Percentiles rank a stretch among this genome's conserved stretches.
Conservation (phyloP, 2,329 filamentous ascomycete genomes). For the Byssoonygena ceratinophila region DNA sequence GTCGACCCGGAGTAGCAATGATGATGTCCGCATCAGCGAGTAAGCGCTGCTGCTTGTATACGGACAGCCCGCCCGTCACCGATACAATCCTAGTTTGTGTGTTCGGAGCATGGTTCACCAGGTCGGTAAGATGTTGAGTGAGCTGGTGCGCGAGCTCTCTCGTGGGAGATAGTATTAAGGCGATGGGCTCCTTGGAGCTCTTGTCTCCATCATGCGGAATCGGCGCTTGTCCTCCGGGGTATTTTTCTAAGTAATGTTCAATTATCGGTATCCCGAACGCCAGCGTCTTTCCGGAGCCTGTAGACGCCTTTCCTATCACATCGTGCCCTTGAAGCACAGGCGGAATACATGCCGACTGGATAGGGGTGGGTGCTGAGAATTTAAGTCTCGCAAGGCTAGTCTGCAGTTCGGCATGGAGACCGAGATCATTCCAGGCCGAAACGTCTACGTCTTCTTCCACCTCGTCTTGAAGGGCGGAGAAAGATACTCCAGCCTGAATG, state of each 20-base stretch:
- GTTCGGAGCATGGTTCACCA: conserved; percentile 59
- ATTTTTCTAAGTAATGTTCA: conserved; percentile 60
- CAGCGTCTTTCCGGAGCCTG: conserved; percentile 91
- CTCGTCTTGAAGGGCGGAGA: conserved; percentile 30
- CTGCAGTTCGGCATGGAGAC: conserved; percentile 61
- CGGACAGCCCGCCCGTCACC: conserved; percentile 79
- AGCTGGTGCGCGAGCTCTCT: conserved; percentile 90
- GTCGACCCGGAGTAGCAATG: conserved; percentile 79
- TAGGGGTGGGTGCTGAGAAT: conserved; percentile 69
- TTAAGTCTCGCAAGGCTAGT: conserved; percentile 66
- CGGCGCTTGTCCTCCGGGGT: conserved; percentile 26
- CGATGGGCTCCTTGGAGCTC: conserved; percentile 45
- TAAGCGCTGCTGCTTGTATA: conserved; percentile 89
- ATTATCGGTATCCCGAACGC: conserved; percentile 91
- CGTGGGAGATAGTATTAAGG: conserved; percentile 80
- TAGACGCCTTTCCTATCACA: conserved; percentile 90
- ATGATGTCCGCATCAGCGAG: conserved; percentile 78
- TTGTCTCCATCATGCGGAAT: conserved; percentile 32
- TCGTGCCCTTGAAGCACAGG: conserved; percentile 74
- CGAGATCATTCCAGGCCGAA: conserved; percentile 65
- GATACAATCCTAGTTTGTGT: conserved; percentile 58
- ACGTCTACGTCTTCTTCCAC: conserved; percentile 54
- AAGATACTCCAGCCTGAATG: conserved; percentile 29
- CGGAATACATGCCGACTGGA: conserved; percentile 72
- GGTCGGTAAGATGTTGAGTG: conserved; percentile 63